Base-by-base conservation (phyloP, 495 filamentous ascomycete species). In the Aspergillus incahuasiensis region DNA sequence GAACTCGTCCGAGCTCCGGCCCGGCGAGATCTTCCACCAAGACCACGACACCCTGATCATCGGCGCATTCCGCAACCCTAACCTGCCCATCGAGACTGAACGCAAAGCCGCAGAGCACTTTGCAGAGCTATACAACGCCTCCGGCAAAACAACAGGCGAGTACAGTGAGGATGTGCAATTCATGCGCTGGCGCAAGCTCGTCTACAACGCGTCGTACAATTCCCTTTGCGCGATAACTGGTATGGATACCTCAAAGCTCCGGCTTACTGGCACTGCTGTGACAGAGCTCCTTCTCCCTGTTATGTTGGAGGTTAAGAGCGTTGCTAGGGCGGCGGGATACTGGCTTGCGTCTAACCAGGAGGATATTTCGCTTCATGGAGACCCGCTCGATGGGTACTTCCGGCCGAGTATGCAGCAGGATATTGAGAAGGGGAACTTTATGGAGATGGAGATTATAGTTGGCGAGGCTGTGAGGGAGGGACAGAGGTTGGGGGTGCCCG, bases 171-270 rank as follows among this genome's bases (percentile, higher is more conserved):
- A 82, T 52, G 74, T 82, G 0, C 52, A 50, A 0, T 66, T 58
- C 18, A 50, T 61, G 1, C 65, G 80, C 15, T 85, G 79, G 80
- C 56, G 67, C 5, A 83, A 81, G 63, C 64, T 80, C 19, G 57
- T 77, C 0, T 81, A 74, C 54, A 82, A 81, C 54, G 72, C 73
- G 0, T 74, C 60, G 5, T 76, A 68, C 55, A 82, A 81, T 51
- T 58, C 73, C 0, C 62, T 77, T 9, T 75, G 69, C 34, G 66
- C 79, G 0, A 68, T 82, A 8, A 72, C 75, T 2, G 68, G 71
- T 11, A 68, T 85, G 54, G 80, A 84, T 52, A 46, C 43, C 1
- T 16, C 15, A 1, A 40, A 40, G 38, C 13, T 40, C n/a, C 2
- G 38, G 18, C 38, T 40, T 6, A 18, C 38, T 13, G 5, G n/a